These are phyloP conservation scores for Thalassiosira profunda DNA, from an alignment of 108 stramenopile genomes.

Conservation along the genomic window DNA sequence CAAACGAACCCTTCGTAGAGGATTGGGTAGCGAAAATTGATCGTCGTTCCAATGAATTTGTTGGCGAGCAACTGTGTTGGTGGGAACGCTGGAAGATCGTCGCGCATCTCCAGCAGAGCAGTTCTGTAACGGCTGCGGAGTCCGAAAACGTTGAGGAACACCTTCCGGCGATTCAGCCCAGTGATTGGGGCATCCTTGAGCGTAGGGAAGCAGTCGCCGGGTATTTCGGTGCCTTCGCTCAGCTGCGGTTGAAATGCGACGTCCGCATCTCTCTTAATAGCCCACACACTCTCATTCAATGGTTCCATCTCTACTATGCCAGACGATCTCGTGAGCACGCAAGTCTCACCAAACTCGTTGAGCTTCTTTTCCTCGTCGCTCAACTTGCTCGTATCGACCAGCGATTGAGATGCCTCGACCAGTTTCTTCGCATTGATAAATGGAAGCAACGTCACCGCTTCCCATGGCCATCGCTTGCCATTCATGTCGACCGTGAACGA, in stretches of 20 bases:
- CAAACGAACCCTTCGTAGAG: slow-evolving; percentile 87
- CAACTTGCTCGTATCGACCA: slow-evolving; percentile 58
- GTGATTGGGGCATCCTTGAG: slow-evolving; percentile 77
- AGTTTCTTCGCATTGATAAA: slow-evolving; percentile 95
- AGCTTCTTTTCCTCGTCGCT: slow-evolving; percentile 69
- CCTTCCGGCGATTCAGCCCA: slow-evolving; percentile 53
- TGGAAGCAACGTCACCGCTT: slow-evolving; percentile 96
- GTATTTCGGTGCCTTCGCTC: slow-evolving; percentile 46
- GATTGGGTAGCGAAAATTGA: slow-evolving; percentile 81
- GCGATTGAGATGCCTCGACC: slow-evolving; percentile 54
- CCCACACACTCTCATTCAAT: slow-evolving; percentile 47
- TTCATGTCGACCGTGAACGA: slow-evolving; percentile 91
- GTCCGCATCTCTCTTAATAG: slow-evolving; percentile 27
- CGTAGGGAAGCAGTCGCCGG: slow-evolving; percentile 80
- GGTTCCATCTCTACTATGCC: slow-evolving; percentile 38
- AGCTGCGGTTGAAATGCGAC: slow-evolving; percentile 70
- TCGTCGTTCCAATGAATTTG: slow-evolving; percentile 81
- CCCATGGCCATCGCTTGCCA: slow-evolving; percentile 97
- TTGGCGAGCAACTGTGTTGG: slow-evolving; percentile 61
- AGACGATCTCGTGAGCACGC: slow-evolving; percentile 48
- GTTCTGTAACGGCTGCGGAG: slow-evolving; percentile 78
- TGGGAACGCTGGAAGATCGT: slow-evolving; percentile 65
- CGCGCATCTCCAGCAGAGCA: slow-evolving; percentile 68
- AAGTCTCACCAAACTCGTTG: slow-evolving; percentile 61
- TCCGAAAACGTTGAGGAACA: slow-evolving; percentile 79